These are phyloP conservation scores for Annulohypoxylon truncatum DNA, from an alignment of 2,329 filamentous ascomycete genomes.

Conservation along the genomic window DNA sequence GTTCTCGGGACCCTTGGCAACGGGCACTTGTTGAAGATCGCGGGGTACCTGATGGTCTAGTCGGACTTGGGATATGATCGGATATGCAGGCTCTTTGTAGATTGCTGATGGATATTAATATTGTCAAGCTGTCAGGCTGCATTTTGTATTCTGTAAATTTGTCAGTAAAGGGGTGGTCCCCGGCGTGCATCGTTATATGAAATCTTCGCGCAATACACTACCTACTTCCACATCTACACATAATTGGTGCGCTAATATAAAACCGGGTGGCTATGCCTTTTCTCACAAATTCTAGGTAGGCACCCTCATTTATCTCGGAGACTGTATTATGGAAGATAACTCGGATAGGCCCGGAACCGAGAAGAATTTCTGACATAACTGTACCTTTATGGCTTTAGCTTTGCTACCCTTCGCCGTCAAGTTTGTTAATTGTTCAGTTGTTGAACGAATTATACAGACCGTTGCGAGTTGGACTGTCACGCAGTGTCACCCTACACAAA, in stretches of 20 bases:
- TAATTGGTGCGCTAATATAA: neutral
- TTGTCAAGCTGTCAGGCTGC: neutral
- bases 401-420: neutral
- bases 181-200: neutral
- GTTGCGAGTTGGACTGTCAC: conserved; percentile 13
- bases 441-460: conserved; percentile 2
- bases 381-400: neutral
- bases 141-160: neutral
- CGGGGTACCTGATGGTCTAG: conserved; percentile 31
- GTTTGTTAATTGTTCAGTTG: neutral
- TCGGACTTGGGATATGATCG: conserved; percentile 18
- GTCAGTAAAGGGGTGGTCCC: neutral
- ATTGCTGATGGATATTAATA: conserved; percentile 1
- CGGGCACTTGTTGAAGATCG: conserved; percentile 28
- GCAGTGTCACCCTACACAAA: conserved; percentile 28
- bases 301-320: neutral
- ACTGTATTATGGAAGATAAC: neutral
- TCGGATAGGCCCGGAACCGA: neutral
- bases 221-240: neutral
- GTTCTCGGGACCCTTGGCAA: conserved; percentile 35
- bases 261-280: neutral
- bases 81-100: conserved; percentile 3
- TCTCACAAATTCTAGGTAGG: neutral
- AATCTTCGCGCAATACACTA: neutral
- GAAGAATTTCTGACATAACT: neutral